Evolutionary conservation across 164 flowering plant species (phyloP).

Genomic region (Saururus chinensis): DNA sequence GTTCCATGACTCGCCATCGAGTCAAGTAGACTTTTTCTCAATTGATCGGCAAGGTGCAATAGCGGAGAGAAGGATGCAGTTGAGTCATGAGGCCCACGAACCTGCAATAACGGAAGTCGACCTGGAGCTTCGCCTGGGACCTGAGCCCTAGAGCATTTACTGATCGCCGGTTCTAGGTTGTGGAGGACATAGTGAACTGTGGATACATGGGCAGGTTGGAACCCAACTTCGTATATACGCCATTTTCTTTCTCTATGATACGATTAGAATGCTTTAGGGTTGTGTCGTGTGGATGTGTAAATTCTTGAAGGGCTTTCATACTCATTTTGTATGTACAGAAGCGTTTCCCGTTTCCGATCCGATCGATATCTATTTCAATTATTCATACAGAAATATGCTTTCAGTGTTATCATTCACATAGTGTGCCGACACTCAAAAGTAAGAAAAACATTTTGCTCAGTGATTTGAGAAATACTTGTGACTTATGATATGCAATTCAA

Average conservation of each 20-base stretch:
- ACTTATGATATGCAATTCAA: too few species aligned
- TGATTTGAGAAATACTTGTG: too few species aligned
- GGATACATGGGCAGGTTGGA: neutral
- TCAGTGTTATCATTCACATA: too few species aligned
- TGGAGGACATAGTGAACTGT: neutral
- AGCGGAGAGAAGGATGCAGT: neutral
- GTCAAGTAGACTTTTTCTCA: neutral
- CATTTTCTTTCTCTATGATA: too few species aligned
- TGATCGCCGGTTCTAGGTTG: neutral
- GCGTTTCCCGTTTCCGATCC: too few species aligned
- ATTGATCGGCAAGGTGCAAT: neutral
- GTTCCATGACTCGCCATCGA: slow-evolving; percentile 14
- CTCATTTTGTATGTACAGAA: neutral
- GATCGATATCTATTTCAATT: too few species aligned
- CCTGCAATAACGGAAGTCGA: slow-evolving; percentile 16
- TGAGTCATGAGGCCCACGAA: neutral
- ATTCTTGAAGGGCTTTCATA: neutral
- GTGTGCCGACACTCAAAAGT: too few species aligned
- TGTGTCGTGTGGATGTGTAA: neutral
- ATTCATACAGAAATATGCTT: too few species aligned
- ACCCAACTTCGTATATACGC: neutral
- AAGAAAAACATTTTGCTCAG: too few species aligned
- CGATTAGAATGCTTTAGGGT: neutral
- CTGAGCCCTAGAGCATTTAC: slow-evolving; percentile 15
- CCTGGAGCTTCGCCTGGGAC: slow-evolving; percentile 49